phyloP scores from a whole-genome alignment of 345 rosid species.

The Brassica nigra region DNA sequence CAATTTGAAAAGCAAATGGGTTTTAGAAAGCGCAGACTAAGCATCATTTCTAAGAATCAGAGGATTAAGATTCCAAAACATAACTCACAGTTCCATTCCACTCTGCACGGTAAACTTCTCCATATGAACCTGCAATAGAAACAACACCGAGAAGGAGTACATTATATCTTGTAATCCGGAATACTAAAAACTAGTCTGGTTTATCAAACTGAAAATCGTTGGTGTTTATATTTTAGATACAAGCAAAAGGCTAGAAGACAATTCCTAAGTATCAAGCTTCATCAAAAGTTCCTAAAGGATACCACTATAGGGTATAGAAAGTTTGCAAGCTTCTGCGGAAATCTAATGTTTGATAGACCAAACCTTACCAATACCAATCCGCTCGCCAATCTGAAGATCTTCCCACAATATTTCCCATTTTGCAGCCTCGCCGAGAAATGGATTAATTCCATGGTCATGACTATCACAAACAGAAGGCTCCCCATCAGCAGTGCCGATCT shows the following conservation, averaged over 20 bases:
- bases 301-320: neutral
- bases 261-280: neutral
- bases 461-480: slow-evolving; percentile 41
- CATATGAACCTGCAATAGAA: slow-evolving; percentile 79
- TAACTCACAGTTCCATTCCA: slow-evolving; percentile 97
- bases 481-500: slow-evolving; percentile 39
- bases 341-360: slow-evolving; percentile 10
- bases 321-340: neutral
- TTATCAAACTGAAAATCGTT: slow-evolving; percentile 18
- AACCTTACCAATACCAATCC: slow-evolving; percentile 93
- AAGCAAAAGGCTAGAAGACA: slow-evolving; percentile 7
- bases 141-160: slow-evolving; percentile 5
- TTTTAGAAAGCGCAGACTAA: slow-evolving; percentile 18
- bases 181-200: neutral
- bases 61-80: slow-evolving; percentile 15
- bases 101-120: slow-evolving; percentile 89
- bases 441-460: slow-evolving; percentile 56
- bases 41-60: slow-evolving; percentile 16
- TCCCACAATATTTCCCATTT: slow-evolving; percentile 96
- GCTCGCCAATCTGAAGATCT: slow-evolving; percentile 92
- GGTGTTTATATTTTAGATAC: slow-evolving; percentile 14
- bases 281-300: slow-evolving; percentile 8
- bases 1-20: neutral
- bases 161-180: slow-evolving; percentile 7
- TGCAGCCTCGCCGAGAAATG: slow-evolving; percentile 74